Evolutionary conservation across 768 basidiomycete species (phyloP), one percentile per base, ranked within the genome.

Genomic region (Hysterangium stoloniferum): DNA sequence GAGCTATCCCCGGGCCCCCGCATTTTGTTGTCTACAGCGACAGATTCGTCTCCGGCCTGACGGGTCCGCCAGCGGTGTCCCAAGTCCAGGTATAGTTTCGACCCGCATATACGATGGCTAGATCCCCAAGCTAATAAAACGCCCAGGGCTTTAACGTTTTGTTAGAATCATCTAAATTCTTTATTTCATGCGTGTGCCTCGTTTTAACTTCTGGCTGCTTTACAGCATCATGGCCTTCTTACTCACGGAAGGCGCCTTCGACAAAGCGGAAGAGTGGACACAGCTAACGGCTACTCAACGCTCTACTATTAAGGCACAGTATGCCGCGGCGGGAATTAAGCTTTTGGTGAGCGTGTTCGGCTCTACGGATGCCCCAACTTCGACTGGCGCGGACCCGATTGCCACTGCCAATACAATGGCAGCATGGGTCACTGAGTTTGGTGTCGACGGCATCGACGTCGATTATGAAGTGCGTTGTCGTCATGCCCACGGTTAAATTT

Each of bases 381-480:
- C 73, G 8, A 64, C 58, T 9, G 72, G 74, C 38, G 77, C 75
- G n/a, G 79, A 86, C 61, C 79, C 84, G 17, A 65, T 77, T 6
- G 65, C 67, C 6, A 76, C 77, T 13, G 85, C 85, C 1, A 76
- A 79, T 54, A 76, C 73, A 1, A 71, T 86, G 62, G 82, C 84
- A 0, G 73, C 73, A 11, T 87, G 72, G 69, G 84, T 86, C 7
- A 77, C 74, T 52, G 56, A 77, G 57, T 82, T 72, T 52, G 63
- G 68, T 42, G 65, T 86, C 15, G 84, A 86, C 57, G 84, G 84
- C 42, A 76, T 84, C 22, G 84, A 86, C 59, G 79, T 88, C 31
- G 84, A 86, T 62, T 86, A 85, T 58, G 84, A 81, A 68, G 73
- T 72, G 31, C 15, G 13, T 51, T 34, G 35, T 45, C 37, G 36